Evolutionary conservation across 2,329 filamentous ascomycete genomes (phyloP), one percentile per base, ranked within the genome.

Genomic region (Ophiostoma quercus): DNA sequence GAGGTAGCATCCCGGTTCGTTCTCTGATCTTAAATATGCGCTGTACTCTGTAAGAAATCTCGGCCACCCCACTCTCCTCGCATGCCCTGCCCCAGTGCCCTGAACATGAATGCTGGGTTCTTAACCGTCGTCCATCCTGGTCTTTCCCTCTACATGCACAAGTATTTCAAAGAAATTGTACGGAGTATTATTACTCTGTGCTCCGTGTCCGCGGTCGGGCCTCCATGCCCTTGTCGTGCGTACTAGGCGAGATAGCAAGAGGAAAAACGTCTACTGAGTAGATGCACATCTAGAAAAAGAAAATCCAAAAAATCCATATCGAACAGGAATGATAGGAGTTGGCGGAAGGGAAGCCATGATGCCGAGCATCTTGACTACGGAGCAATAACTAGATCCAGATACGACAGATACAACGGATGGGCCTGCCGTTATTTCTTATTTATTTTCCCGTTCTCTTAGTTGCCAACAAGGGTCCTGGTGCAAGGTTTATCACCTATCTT

Each of bases 201-300:
- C 39, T 14, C 12, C 3, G 39, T 47, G 7, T 57, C 11, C 22
- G 51, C 22, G 51, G 51, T 57, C n/a, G 22, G 22, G 51, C 51
- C 51, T 57, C n/a, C 51, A 57, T n/a, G 51, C 51, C 51, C 51
- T 25, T 57, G 51, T 57, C 22, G 51, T 57, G 51, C 25, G 51
- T 25, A n/a, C 22, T 57, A 25, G 51, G 51, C 51, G 51, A 25
- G 22, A 57, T 25, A 25, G 4, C 51, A 57, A 57, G 51, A 57
- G 51, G 51, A 25, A 57, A 57, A 25, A 57, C 8, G 8, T 25
- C 9, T 25, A 41, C 39, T 41, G 12, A 11, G 39, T 41, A 54
- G 47, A 54, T 12, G 47, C 8, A 2, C 14, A 9, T 19, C n/a
- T 22, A 22, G 19, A 54, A 22, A 12, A 7, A 54, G 19, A 54